These are phyloP conservation scores for Arthrocladium fulminans DNA, from an alignment of 2,329 filamentous ascomycete species.

Conservation along the genomic window DNA sequence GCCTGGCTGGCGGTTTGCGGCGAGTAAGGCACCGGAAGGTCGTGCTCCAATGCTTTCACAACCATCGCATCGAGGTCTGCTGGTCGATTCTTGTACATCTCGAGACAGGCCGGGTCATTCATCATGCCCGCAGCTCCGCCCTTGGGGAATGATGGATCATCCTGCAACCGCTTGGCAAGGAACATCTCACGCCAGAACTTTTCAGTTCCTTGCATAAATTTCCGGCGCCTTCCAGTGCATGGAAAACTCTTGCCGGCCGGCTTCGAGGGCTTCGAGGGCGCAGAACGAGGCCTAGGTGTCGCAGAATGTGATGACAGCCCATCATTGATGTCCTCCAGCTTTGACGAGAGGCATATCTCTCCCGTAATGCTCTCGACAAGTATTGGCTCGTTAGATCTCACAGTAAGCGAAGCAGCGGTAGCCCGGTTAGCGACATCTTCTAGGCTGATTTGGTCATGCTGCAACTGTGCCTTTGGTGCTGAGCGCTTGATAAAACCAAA, in stretches of 20 bases:
- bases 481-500: conserved; percentile 39
- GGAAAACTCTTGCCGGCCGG: not conserved
- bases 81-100: conserved; percentile 18
- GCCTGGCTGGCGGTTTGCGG: conserved; percentile 17
- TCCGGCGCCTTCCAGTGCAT: conserved; percentile 19
- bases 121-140: conserved; percentile 11
- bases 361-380: conserved; percentile 27
- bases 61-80: conserved; percentile 19
- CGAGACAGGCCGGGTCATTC: conserved; percentile 14
- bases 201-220: conserved; percentile 22
- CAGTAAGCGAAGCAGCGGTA: conserved; percentile 28
- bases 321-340: not conserved
- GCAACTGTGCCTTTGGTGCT: conserved; percentile 29
- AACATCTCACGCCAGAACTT: conserved; percentile 22
- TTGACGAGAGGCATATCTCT: conserved; percentile 18
- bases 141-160: conserved; percentile 1
- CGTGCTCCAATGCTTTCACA: conserved; percentile 14
- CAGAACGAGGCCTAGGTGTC: not conserved
- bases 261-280: not conserved
- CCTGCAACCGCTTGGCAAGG: conserved; percentile 13
- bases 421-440: conserved; percentile 30
- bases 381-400: conserved; percentile 30
- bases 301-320: not conserved
- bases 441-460: conserved; percentile 36
- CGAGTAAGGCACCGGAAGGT: conserved; percentile 16